Conservation (phyloP, 257 asterid species). For the Solanum piurae region DNA sequence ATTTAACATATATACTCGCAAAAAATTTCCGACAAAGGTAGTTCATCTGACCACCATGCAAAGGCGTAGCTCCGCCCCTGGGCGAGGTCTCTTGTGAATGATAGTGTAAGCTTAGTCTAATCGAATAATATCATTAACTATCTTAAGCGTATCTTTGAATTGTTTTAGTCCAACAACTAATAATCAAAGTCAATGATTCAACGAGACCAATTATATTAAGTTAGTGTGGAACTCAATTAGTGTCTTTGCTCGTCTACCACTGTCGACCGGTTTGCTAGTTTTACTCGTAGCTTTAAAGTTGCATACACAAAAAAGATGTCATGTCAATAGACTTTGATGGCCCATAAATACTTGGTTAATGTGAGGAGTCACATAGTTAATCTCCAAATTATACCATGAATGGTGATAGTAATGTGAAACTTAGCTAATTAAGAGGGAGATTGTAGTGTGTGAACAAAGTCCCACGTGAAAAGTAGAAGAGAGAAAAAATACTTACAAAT, state of each 20-base stretch:
- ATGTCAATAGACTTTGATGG: neutral
- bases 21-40: fast-evolving
- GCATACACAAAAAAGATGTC: neutral
- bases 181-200: neutral
- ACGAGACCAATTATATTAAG: neutral
- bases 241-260: neutral
- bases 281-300: neutral
- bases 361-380: neutral
- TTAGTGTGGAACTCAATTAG: neutral
- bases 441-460: neutral
- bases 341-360: neutral
- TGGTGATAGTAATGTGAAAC: neutral
- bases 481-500: neutral
- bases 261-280: neutral
- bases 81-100: neutral
- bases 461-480: neutral
- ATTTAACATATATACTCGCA: too few relatives aligned
- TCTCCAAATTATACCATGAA: neutral
- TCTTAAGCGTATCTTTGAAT: neutral
- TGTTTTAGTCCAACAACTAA: neutral
- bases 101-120: neutral
- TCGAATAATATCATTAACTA: neutral
- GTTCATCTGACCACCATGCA: too few relatives aligned
- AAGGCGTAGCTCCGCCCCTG: neutral
- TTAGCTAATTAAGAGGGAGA: neutral